phyloP scores from a whole-genome alignment of 257 asterid species.

The Nicotiana tomentosiformis region DNA sequence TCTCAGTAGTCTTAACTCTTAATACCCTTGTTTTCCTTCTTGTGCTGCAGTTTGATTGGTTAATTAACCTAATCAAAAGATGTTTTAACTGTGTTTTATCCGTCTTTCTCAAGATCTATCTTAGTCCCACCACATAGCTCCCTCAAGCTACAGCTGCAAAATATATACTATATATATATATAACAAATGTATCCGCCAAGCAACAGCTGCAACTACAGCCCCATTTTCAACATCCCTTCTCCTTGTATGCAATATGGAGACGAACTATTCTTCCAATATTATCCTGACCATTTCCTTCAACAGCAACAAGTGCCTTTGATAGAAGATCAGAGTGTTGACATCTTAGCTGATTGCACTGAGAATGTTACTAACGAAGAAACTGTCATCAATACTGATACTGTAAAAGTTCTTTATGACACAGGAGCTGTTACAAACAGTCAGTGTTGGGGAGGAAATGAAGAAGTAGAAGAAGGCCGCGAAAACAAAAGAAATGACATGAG shows the following conservation, averaged over 20 bases:
- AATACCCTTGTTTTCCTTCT: background rate
- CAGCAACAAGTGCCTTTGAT: background rate
- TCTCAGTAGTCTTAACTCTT: background rate
- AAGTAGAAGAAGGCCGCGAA: background rate
- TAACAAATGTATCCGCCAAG: slow-evolving; percentile 28
- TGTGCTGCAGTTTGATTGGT: background rate
- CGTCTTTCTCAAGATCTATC: slow-evolving; percentile 15
- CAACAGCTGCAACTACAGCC: slow-evolving; percentile 11
- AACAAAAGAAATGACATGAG: background rate
- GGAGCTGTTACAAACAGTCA: background rate
- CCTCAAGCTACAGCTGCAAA: background rate
- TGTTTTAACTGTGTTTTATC: background rate
- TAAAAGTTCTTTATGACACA: background rate
- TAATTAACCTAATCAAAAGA: background rate
- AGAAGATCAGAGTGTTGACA: background rate
- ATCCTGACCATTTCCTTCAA: slow-evolving; percentile 16
- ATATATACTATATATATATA: background rate
- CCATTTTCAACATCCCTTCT: slow-evolving; percentile 32
- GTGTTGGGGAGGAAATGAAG: background rate
- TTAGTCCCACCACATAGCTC: background rate
- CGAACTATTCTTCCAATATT: slow-evolving; percentile 24
- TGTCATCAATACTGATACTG: background rate
- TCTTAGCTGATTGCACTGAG: background rate
- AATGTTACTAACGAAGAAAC: background rate
- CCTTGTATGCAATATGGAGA: slow-evolving; percentile 29